Percentiles rank a stretch among this genome's conserved stretches.
Conservation (phyloP, 1,139 yeast species). For the Kodamaea arcana region DNA sequence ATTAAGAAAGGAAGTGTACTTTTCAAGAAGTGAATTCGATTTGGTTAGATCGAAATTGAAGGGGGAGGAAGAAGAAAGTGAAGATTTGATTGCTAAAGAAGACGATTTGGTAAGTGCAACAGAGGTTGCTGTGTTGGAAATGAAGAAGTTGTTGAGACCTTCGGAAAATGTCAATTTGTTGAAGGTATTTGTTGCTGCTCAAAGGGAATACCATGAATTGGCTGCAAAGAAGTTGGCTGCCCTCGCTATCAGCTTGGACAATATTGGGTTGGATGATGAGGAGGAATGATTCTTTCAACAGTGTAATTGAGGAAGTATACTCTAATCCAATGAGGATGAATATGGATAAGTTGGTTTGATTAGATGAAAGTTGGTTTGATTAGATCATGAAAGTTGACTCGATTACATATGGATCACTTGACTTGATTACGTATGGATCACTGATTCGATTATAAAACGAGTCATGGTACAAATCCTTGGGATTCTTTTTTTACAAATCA, state of each 20-base stretch:
- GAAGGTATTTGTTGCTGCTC: slow-evolving; percentile 61
- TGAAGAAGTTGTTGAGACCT: slow-evolving; percentile 69
- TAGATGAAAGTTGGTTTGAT: too few species aligned
- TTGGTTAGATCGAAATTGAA: slow-evolving; percentile 46
- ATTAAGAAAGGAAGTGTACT: slow-evolving; percentile 64
- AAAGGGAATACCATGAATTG: slow-evolving; percentile 60
- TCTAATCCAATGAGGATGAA: too few species aligned
- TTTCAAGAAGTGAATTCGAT: slow-evolving; percentile 67
- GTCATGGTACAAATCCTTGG: too few species aligned
- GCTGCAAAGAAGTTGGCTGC: slow-evolving; percentile 32
- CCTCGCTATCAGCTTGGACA: slow-evolving; percentile 29
- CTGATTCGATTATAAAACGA: too few species aligned
- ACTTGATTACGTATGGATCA: too few species aligned
- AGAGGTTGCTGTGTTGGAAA: slow-evolving; percentile 68
- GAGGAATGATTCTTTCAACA: too few species aligned
- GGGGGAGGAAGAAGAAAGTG: slow-evolving; percentile 36
- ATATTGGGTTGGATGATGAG: slow-evolving; percentile 34
- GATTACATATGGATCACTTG: too few species aligned
- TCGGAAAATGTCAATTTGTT: slow-evolving; percentile 59
- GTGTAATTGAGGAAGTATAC: too few species aligned
- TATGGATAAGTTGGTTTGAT: too few species aligned
- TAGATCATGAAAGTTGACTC: too few species aligned
- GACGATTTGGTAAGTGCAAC: slow-evolving; percentile 78
- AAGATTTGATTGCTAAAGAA: slow-evolving; percentile 61
- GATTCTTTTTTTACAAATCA: too few species aligned